phyloP scores from a whole-genome alignment of 129 eudicot species.

The Erigeron canadensis region DNA sequence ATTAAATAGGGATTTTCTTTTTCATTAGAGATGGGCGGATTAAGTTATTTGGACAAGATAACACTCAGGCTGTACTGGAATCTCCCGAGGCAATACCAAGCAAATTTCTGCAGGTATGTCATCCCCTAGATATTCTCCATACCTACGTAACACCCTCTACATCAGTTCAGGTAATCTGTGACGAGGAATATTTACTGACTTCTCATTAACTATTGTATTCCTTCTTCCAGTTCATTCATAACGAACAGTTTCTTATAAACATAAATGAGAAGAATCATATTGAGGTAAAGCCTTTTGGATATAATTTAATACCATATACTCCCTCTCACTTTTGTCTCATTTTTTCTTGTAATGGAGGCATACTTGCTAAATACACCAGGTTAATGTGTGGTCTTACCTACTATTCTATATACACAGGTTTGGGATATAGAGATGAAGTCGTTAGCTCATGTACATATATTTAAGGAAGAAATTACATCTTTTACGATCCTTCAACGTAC shows the following conservation, averaged over 20 bases:
- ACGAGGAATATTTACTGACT: conserved; percentile 16
- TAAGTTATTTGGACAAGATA: conserved; percentile 83
- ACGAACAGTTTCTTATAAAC: conserved; percentile 63
- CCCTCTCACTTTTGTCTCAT: background rate
- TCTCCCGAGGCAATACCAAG: conserved; percentile 63
- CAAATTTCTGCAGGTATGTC: conserved; percentile 71
- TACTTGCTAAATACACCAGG: conserved; percentile 17
- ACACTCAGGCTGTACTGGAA: conserved; percentile 74
- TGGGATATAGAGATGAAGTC: conserved; percentile 71
- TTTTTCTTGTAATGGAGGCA: background rate
- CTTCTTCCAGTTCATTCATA: conserved; percentile 65
- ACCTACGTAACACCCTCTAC: conserved; percentile 19
- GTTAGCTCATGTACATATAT: conserved; percentile 51
- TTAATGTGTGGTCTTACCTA: background rate
- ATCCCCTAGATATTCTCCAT: background rate
- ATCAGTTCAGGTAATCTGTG: background rate
- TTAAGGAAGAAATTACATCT: conserved; percentile 67
- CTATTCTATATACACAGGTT: conserved; percentile 47
- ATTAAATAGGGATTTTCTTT: conserved; percentile 5
- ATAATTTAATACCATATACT: conserved; percentile 13
- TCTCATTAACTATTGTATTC: conserved; percentile 13
- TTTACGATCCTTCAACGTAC: conserved; percentile 59
- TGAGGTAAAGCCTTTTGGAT: conserved; percentile 57
- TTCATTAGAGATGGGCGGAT: conserved; percentile 77
- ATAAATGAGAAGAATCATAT: conserved; percentile 64